Conservation (phyloP, 2,329 filamentous ascomycete genomes). For the Cucurbitaria berberidis region DNA sequence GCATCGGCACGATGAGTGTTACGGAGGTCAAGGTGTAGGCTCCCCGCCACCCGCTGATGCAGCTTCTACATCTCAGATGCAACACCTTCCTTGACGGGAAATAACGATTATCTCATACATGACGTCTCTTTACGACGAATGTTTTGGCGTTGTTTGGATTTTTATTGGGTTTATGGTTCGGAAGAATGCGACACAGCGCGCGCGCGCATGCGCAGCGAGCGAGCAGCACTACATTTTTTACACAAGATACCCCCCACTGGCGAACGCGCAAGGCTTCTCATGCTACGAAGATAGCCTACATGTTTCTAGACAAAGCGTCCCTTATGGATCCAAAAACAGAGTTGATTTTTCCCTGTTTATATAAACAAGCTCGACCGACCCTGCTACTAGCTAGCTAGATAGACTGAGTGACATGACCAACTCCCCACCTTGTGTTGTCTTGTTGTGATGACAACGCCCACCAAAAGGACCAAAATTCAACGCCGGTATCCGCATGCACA, state of each 20-base stretch:
- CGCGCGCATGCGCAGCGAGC: background rate
- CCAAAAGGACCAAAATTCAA: constrained; percentile 17
- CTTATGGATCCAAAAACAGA: constrained; percentile 42
- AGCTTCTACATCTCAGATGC: background rate
- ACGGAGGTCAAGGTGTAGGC: constrained; percentile 32
- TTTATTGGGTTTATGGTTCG: background rate
- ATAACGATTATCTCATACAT: background rate
- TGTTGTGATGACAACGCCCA: background rate
- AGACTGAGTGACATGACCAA: background rate
- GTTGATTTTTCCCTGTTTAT: constrained; percentile 9
- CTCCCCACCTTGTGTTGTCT: background rate
- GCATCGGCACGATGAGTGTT: constrained; percentile 24
- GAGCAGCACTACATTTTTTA: constrained; percentile 1
- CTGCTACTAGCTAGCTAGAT: background rate
- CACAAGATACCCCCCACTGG: constrained; percentile 41
- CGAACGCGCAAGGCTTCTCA: constrained; percentile 44
- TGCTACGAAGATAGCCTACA: constrained; percentile 34
- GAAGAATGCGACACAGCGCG: background rate
- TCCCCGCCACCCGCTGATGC: background rate
- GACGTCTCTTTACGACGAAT: background rate
- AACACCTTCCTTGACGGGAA: background rate
- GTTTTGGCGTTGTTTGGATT: background rate
- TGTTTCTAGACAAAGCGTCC: constrained; percentile 33
- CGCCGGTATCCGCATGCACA: constrained; percentile 40
- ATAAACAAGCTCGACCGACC: background rate